Evolutionary conservation across 164 flowering plant species (phyloP).

Genomic region (Akebia trifoliata): DNA sequence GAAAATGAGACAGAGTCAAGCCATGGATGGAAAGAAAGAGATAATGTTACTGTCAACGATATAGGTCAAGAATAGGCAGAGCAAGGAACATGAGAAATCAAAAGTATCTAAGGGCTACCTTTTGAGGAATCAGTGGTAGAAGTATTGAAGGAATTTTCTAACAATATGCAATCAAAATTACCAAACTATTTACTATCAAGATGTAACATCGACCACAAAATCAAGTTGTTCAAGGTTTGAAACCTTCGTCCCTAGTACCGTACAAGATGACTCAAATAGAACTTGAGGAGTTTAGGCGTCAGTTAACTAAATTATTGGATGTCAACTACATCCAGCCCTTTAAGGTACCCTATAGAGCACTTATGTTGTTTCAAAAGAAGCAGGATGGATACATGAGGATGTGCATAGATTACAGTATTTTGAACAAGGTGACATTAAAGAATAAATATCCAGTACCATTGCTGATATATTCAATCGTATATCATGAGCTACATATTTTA

Average conservation of each 20-base stretch:
- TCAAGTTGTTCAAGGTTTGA: too few species aligned
- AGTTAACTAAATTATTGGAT: background rate
- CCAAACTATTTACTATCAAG: background rate
- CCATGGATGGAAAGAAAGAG: background rate
- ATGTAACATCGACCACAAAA: background rate
- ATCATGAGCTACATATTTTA: background rate
- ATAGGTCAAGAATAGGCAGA: background rate
- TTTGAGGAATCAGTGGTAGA: background rate
- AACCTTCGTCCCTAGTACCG: background rate
- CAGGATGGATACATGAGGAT: too few species aligned
- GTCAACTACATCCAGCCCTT: background rate
- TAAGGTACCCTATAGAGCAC: too few species aligned
- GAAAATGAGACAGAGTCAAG: too few species aligned
- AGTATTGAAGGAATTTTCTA: background rate
- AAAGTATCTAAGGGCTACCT: too few species aligned
- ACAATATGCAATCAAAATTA: slow-evolving; percentile 9
- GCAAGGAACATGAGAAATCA: background rate
- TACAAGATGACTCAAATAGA: slow-evolving; percentile 7
- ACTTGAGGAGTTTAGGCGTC: slow-evolving; percentile 1
- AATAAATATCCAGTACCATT: slow-evolving; percentile 14
- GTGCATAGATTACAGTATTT: slow-evolving; percentile 10
- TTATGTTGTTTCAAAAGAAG: too few species aligned
- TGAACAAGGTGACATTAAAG: background rate
- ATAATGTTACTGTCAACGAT: background rate
- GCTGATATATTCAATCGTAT: slow-evolving; percentile 6